Evolutionary conservation across 768 basidiomycete genomes (phyloP), one percentile per base, ranked within the genome.

Genomic region (Omphalotus guepiniiformis): DNA sequence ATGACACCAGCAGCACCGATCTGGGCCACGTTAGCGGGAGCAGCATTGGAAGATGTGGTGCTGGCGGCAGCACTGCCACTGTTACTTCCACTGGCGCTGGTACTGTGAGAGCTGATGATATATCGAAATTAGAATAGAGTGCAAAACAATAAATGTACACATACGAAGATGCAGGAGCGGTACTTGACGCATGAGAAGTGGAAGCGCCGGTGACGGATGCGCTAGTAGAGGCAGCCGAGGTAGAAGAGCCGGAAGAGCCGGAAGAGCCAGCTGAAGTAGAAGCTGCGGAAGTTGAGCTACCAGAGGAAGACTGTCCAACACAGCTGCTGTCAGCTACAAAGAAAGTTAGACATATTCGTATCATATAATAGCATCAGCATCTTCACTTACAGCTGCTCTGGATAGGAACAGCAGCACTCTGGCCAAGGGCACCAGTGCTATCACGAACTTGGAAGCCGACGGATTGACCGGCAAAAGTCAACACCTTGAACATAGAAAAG

Each of bases 391-490:
- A 30, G 41, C 81, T 72, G 6, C 65, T 0, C 25, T 61, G 55
- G 52, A 87, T 59, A 13, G 62, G 68, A 70, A 88, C 73, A 2
- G 78, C 26, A 5, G 74, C 85, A 2, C 75, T 64, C 55, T 81
- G 81, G 0, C 61, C 69, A 39, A 60, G 21, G 0, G 18, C 0
- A 56, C 91, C 90, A 26, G 67, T 76, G 47, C 48, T 61, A 57
- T 93, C 91, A 59, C 75, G 76, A 52, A 93, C 50, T 11, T 66
- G 71, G 23, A 91, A 60, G 42, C 78, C 82, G 47, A 91, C 61
- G 32, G 54, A 60, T 3, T 73, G 75, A n/a, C 70, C 83, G 80
- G 48, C 0, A 42, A 48, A 34, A n/a, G n/a, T 12, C 0, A 41
- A 13, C 27, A 37, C 40, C 5, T 7, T 23, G 3, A 25, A 32